phyloP scores from a whole-genome alignment of 2,329 filamentous ascomycete genomes.

The Cladosporium sp. region DNA sequence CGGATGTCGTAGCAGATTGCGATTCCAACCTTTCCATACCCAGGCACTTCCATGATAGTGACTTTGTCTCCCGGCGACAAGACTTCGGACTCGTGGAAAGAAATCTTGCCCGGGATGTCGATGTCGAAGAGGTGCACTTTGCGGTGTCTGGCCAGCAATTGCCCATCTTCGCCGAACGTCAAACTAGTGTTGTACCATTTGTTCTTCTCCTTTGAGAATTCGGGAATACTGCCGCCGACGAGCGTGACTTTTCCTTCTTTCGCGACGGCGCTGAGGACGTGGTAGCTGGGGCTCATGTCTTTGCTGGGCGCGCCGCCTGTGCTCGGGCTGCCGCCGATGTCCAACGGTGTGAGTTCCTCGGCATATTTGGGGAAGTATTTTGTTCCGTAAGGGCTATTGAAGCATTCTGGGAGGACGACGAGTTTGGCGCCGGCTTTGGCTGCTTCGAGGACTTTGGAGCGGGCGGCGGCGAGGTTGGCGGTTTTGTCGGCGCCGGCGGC shows the following conservation, averaged over 20 bases:
- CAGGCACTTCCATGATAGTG: constrained; percentile 80
- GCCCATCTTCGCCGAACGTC: constrained; percentile 72
- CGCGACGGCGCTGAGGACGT: constrained; percentile 76
- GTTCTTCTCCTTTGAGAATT: constrained; percentile 62
- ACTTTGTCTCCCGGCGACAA: constrained; percentile 79
- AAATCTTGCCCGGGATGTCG: constrained; percentile 91
- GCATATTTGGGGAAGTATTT: constrained; percentile 89
- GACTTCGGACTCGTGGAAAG: constrained; percentile 85
- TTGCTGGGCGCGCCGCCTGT: constrained; percentile 46
- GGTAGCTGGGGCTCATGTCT: constrained; percentile 74
- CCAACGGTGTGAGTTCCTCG: constrained; percentile 68
- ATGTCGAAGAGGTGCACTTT: constrained; percentile 98
- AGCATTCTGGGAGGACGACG: constrained; percentile 94
- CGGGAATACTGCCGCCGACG: constrained; percentile 88
- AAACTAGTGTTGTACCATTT: constrained; percentile 89
- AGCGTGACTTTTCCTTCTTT: constrained; percentile 74
- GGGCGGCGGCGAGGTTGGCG: constrained; percentile 76
- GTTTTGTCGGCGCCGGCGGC: constrained; percentile 73
- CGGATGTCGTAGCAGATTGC: constrained; percentile 98
- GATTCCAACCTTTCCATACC: constrained; percentile 80
- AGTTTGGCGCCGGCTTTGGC: constrained; percentile 72
- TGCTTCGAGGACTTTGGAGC: constrained; percentile 77
- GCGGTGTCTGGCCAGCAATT: constrained; percentile 80
- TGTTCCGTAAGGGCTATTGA: constrained; percentile 95
- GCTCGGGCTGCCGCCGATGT: constrained; percentile 47